phyloP scores from a whole-genome alignment of 2,329 filamentous ascomycete genomes.

The Paecilomyces sp. region DNA sequence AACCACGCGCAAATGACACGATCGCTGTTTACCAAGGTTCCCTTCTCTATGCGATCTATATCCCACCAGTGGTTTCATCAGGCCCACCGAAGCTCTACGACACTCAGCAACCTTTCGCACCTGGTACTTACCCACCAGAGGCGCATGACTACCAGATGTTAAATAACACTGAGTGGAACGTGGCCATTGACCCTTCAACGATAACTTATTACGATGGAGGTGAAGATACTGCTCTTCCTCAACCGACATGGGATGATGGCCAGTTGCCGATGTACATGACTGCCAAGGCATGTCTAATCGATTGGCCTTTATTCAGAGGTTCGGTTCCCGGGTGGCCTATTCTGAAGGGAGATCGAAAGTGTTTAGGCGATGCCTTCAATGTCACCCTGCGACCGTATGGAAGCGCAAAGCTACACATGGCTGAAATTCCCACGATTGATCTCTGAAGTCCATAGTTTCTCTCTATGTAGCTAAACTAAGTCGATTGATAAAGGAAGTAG shows the following conservation, averaged over 20 bases:
- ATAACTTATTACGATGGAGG: conserved; percentile 21
- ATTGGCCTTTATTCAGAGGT: conserved; percentile 28
- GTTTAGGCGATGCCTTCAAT: conserved; percentile 26
- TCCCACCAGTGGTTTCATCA: conserved; percentile 21
- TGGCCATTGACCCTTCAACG: conserved; percentile 26
- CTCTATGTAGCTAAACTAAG: no score
- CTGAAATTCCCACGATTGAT: conserved; percentile 29
- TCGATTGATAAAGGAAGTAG: background rate
- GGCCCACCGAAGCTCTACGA: conserved; percentile 3
- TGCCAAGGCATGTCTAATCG: conserved; percentile 32
- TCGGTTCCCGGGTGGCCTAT: conserved; percentile 28
- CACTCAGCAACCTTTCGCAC: conserved; percentile 14
- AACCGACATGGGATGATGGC: conserved; percentile 22
- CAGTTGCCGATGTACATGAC: conserved; percentile 30
- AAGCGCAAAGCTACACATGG: conserved; percentile 41
- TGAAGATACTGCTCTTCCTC: conserved; percentile 9
- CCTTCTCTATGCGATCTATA: conserved; percentile 37
- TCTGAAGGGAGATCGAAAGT: conserved; percentile 20
- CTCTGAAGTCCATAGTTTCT: background rate
- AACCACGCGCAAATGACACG: conserved; percentile 35
- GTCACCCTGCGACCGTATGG: conserved; percentile 41
- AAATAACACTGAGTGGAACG: conserved; percentile 20
- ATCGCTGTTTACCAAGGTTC: conserved; percentile 39
- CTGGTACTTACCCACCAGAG: conserved; percentile 16
- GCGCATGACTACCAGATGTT: conserved; percentile 30